Evolutionary conservation across 768 basidiomycete genomes (phyloP), one percentile per base, ranked within the genome.

Genomic region (Tulasnella sp.): DNA sequence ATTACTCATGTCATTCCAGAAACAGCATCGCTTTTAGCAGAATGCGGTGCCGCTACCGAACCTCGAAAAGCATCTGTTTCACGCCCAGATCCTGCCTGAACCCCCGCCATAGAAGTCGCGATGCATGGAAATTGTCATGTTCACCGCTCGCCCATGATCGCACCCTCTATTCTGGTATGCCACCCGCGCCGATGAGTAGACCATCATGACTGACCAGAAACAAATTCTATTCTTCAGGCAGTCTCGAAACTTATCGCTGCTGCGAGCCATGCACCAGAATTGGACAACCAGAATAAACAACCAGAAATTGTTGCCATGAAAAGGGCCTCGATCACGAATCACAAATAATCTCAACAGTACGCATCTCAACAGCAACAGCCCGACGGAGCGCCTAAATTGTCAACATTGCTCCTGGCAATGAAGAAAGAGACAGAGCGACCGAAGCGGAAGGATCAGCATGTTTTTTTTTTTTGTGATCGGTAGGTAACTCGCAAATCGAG

Each of bases 41-140:
- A 38, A 38, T 38, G n/a, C n/a, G n/a, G n/a, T n/a, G n/a, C n/a
- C n/a, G n/a, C n/a, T n/a, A n/a, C n/a, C n/a, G 48, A 49, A 19
- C 42, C 43, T 3, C 51, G 45, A 19, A 54, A 27, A 15, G 42
- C 51, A 65, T 27, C 70, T 93, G 9, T 81, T 86, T 60, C 87
- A 94, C 67, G 87, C 88, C 4, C 76, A 83, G 4, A 73, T 84
- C 65, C 72, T 96, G 27, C 70, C 77, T 1, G 96, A 96, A 70
- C 93, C 95, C 0, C 95, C 97, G 67, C 69, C 84, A 0, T 68
- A 68, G 10, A 97, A 96, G 59, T 72, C 70, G n/a, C n/a, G n/a
- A 32, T 84, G 86, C 66, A 70, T 73, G 30, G 78, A 79, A n/a
- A 71, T 87, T 13, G 75, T 85, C 80, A 76, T 62, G 88, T 90